These are phyloP conservation scores for Geotrichum fermentans DNA, from an alignment of 1,139 yeast genomes.

Conservation along the genomic window DNA sequence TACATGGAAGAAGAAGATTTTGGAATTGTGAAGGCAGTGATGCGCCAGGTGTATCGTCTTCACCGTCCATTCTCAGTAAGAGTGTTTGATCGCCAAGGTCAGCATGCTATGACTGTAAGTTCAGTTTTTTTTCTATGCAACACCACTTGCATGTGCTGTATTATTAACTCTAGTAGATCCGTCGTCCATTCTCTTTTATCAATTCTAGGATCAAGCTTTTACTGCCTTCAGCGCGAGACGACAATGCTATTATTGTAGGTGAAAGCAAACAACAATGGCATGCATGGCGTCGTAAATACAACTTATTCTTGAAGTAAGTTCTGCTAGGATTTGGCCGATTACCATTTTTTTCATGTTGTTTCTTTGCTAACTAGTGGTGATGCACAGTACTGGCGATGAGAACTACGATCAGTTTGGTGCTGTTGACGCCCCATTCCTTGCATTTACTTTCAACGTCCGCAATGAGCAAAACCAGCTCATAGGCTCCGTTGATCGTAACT, in stretches of 20 bases:
- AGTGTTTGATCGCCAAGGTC: slow-evolving; percentile 67
- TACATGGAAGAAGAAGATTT: slow-evolving; percentile 75
- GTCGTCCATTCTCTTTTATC: slow-evolving; percentile 78
- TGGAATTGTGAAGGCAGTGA: slow-evolving; percentile 61
- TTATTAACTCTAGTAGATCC: slow-evolving; percentile 24
- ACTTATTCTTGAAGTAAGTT: slow-evolving; percentile 47
- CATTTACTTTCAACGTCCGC: slow-evolving; percentile 77
- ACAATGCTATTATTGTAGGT: slow-evolving; percentile 56
- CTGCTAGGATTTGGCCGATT: slow-evolving; percentile 3
- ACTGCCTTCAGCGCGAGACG: slow-evolving; percentile 47
- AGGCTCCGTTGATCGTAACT: slow-evolving; percentile 82
- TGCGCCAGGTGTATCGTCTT: slow-evolving; percentile 74
- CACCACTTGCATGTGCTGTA: not conserved
- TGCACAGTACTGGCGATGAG: slow-evolving; percentile 28
- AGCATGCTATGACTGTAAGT: slow-evolving; percentile 52
- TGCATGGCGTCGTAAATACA: slow-evolving; percentile 82
- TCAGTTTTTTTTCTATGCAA: slow-evolving; percentile 39
- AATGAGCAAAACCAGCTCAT: slow-evolving; percentile 56
- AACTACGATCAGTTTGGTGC: slow-evolving; percentile 70
- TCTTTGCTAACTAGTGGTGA: too few relatives aligned
- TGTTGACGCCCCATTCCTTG: slow-evolving; percentile 79
- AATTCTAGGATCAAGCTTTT: slow-evolving; percentile 79
- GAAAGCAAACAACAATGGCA: slow-evolving; percentile 94
- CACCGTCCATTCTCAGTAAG: slow-evolving; percentile 86
- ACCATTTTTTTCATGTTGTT: not conserved